Base-by-base conservation (phyloP, 2,329 filamentous ascomycete genomes). In the Fusarium nisikadoi region DNA sequence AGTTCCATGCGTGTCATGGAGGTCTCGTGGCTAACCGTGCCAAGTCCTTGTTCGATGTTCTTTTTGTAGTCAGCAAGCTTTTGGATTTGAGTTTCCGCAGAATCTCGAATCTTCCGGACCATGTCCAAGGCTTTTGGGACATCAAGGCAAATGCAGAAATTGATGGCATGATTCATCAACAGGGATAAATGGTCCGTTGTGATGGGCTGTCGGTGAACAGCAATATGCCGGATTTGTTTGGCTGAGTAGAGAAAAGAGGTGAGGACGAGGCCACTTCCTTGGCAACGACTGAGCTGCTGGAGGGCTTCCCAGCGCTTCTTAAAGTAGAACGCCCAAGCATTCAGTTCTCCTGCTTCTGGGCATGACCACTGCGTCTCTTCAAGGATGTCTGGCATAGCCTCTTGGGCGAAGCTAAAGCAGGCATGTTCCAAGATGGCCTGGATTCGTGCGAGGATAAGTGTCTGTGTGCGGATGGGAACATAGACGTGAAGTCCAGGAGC, bases 401-500 rank as follows among this genome's bases (percentile, higher is more conserved):
- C 3, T 7, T 62, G 7, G 14, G 65, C 69, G 11, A 66, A 72
- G 4, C 25, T n/a, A 13, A 52, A 72, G 12, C 38, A 62, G 2
- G 69, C 56, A 8, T 52, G 23, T 7, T 72, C 70, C 23, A 70
- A 8, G 5, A 66, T 47, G 4, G 16, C 57, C 27, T 72, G 69
- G 0, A 66, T n/a, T 1, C 62, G 25, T 6, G 35, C 14, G 1
- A 72, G 23, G 3, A 72, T 38, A 6, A 64, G 42, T 6, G 36
- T 19, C 13, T 69, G 53, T 8, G 43, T 60, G 10, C 38, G 53
- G 8, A 70, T 39, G 20, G 65, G 60, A 3, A 49, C 42, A 9
- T 27, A n/a, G 12, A 64, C 27, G 7, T 52, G 17, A 10, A 68
- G 31, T 14, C 23, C 27, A 2, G 41, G 17, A 8, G 33, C 33